Percentiles rank a stretch among this genome's conserved stretches.
phyloP scores from a whole-genome alignment of 148 eudicot genomes.

The Camellia granthamiana region DNA sequence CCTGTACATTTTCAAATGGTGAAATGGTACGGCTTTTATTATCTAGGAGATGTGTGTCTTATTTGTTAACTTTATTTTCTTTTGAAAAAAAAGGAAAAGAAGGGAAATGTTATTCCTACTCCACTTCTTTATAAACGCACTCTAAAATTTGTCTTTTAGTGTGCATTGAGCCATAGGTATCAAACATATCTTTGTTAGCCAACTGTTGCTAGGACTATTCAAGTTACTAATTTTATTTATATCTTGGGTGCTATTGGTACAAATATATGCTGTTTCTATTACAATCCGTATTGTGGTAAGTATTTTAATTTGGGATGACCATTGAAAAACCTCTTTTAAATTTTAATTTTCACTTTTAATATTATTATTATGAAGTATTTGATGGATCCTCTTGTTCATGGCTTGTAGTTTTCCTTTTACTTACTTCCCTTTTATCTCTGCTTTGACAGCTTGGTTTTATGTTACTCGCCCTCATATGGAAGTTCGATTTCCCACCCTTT shows the following conservation, averaged over 20 bases:
- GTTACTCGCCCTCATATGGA: slow-evolving; percentile 54
- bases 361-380: background rate
- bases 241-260: slow-evolving; percentile 22
- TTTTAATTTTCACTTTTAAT: background rate
- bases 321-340: background rate
- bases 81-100: too few relatives aligned
- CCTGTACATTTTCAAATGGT: too few relatives aligned
- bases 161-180: too few relatives aligned
- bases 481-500: slow-evolving; percentile 50
- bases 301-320: background rate
- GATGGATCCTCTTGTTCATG: background rate
- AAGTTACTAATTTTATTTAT: background rate
- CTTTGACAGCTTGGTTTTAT: slow-evolving; percentile 41
- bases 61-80: too few relatives aligned
- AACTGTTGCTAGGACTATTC: background rate
- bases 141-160: too few relatives aligned
- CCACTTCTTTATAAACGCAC: too few relatives aligned
- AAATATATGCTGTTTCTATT: slow-evolving; percentile 59
- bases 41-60: too few relatives aligned
- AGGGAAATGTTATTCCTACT: too few relatives aligned
- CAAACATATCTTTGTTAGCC: too few relatives aligned
- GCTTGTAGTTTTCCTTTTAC: background rate
- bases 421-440: background rate
- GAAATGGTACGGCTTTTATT: too few relatives aligned
- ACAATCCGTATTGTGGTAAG: slow-evolving; percentile 60